Evolutionary conservation across 75 land plant species (phyloP), one percentile per base, ranked within the genome.

Genomic region (Sequoiadendron giganteum): DNA sequence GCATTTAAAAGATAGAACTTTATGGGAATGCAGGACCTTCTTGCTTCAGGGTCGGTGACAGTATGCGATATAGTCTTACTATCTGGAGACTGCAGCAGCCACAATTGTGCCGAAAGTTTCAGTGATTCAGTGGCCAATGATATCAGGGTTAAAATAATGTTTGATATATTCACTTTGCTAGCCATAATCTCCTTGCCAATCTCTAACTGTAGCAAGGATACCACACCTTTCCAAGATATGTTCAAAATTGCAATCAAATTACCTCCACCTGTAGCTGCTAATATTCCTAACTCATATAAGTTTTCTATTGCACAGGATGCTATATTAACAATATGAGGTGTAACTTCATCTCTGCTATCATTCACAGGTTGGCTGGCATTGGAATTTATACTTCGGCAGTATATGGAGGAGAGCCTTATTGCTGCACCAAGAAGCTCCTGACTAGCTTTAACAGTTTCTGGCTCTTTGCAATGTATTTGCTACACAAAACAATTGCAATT

Each of bases 1-100:
- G 95, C 93, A 94, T 96, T 97, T 30, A 93, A 89, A 87, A 96
- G 86, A 80, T 92, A 98, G 91, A 98, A 98, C 79, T 96, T 98
- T 72, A 94, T 90, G 34, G 93, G 97, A 73, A 97, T 86, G 86
- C 95, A 95, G 34, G 87, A 84, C 86, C 96, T 94, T 90, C 93
- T 94, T 30, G 93, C 95, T 86, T 95, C 95, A 52, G 88, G 73
- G 3, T 87, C 87, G 83, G 88, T 86, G 36, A 89, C 42, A 34
- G 81, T n/a, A 48, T 86, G 94, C 54, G 85, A 85, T 82, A 49
- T 40, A 34, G 84, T 72, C 47, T 86, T 86, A 82, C 85, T 16
- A 48, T 56, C 54, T 45, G 86, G 39, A 70, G 85, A 58, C 61
- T 83, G 86, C 19, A 80, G 39, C 45, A 89, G 87, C 95, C 98